phyloP scores from a whole-genome alignment of 768 basidiomycete genomes.

The Xanthoconium stramineum region DNA sequence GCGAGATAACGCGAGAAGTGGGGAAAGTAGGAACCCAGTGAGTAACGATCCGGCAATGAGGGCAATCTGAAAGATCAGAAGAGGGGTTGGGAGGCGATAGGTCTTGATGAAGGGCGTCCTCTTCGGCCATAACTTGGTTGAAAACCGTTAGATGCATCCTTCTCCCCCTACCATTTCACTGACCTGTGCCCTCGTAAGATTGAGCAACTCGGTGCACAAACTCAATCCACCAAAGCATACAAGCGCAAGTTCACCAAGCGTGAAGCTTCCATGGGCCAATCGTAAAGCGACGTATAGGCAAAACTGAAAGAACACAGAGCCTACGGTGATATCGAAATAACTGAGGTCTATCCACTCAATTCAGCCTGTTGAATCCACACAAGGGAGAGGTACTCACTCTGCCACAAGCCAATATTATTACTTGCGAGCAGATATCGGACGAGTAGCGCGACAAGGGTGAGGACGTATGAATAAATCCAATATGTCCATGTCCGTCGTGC shows the following conservation, averaged over 20 bases:
- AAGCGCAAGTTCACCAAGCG: conserved; percentile 88
- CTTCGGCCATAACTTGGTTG: conserved; percentile 67
- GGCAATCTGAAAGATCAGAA: conserved; percentile 88
- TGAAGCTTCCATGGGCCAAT: conserved; percentile 92
- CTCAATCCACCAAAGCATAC: conserved; percentile 88
- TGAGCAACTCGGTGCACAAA: conserved; percentile 81
- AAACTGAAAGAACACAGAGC: conserved; percentile 85
- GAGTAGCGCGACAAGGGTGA: conserved; percentile 48
- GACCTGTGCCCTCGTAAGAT: conserved; percentile 80
- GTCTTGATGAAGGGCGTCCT: conserved; percentile 86
- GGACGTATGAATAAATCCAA: conserved; percentile 55
- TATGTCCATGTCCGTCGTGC: conserved; percentile 59
- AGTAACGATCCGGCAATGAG: conserved; percentile 89
- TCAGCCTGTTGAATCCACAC: background rate
- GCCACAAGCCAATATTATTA: conserved; percentile 58
- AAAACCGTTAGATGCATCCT: conserved; percentile 1
- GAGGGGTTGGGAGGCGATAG: conserved; percentile 87
- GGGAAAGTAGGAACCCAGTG: conserved; percentile 92
- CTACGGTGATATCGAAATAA: conserved; percentile 67
- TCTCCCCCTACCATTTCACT: conserved; percentile 22
- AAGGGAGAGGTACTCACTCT: conserved; percentile 46
- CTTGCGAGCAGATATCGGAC: conserved; percentile 45
- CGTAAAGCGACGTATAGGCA: conserved; percentile 86
- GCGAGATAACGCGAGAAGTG: conserved; percentile 86
- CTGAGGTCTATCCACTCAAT: conserved; percentile 57